Evolutionary conservation across 768 basidiomycete species (phyloP).

Genomic region (Dentipellis fragilis): DNA sequence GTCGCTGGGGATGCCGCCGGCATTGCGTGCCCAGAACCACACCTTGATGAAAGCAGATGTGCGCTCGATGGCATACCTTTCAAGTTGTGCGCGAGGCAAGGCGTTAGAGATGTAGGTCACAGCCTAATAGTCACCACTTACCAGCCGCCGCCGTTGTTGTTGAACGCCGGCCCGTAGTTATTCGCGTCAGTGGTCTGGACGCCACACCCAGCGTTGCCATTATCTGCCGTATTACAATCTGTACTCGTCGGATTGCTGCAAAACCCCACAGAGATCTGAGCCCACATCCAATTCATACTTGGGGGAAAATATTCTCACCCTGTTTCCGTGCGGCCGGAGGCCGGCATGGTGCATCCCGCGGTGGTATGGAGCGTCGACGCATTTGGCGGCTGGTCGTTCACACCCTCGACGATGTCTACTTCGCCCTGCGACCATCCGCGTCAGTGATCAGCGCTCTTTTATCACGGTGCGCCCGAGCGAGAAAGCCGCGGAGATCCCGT

Average conservation of each 20-base stretch:
- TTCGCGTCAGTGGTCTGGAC: slow-evolving; percentile 28
- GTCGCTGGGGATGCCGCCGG: slow-evolving; percentile 33
- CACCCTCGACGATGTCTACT: slow-evolving; percentile 47
- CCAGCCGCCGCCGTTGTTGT: slow-evolving; percentile 53
- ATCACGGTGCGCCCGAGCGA: background rate
- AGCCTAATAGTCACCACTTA: slow-evolving; percentile 17
- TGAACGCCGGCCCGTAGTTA: slow-evolving; percentile 52
- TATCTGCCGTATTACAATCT: slow-evolving; percentile 40
- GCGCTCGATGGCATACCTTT: slow-evolving; percentile 58
- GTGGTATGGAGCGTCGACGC: slow-evolving; percentile 48
- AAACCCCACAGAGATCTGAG: slow-evolving; percentile 15
- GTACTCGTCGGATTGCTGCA: slow-evolving; percentile 21
- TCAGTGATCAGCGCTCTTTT: slow-evolving; percentile 1
- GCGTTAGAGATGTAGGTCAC: background rate
- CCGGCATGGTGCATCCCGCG: slow-evolving; percentile 46
- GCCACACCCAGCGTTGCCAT: slow-evolving; percentile 47
- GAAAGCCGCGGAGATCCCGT: background rate
- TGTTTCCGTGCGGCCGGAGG: slow-evolving; percentile 27
- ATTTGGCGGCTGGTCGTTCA: slow-evolving; percentile 45
- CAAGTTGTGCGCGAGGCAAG: background rate
- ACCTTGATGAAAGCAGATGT: slow-evolving; percentile 48
- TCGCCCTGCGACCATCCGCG: slow-evolving; percentile 32
- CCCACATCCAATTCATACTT: background rate
- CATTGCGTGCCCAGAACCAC: slow-evolving; percentile 60
- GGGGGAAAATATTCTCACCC: slow-evolving; percentile 27